These are phyloP conservation scores for Calonectria hongkongensis DNA, from an alignment of 2,329 filamentous ascomycete genomes.

Conservation along the genomic window DNA sequence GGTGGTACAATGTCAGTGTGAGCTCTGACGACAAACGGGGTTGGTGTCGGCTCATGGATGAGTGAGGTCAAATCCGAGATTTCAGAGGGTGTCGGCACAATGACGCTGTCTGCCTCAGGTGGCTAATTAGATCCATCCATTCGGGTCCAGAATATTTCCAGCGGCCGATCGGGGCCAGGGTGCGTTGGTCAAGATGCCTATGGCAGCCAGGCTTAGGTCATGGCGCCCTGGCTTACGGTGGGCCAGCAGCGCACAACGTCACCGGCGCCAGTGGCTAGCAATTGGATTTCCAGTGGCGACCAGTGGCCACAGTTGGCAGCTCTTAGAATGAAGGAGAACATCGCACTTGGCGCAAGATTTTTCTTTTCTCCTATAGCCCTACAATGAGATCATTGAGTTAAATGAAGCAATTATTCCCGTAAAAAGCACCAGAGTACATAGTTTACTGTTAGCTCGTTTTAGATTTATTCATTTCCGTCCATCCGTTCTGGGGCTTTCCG, in stretches of 20 bases:
- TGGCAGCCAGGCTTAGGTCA: slow-evolving; percentile 25
- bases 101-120: slow-evolving; percentile 47
- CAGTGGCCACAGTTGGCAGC: slow-evolving; percentile 27
- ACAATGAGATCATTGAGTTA: neutral
- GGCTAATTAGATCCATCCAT: slow-evolving; percentile 35
- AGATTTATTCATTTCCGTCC: slow-evolving; percentile 18
- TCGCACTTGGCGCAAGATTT: neutral
- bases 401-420: neutral
- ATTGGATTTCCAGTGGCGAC: slow-evolving; percentile 30
- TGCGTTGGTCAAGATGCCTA: slow-evolving; percentile 26
- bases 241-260: slow-evolving; percentile 38
- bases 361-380: neutral
- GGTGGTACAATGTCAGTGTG: slow-evolving; percentile 40
- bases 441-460: neutral
- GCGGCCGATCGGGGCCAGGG: slow-evolving; percentile 39
- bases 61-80: slow-evolving; percentile 45
- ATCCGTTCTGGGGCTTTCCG: neutral
- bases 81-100: slow-evolving; percentile 49
- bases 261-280: slow-evolving; percentile 20
- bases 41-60: slow-evolving; percentile 37
- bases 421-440: neutral
- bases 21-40: slow-evolving; percentile 31
- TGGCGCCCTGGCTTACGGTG: slow-evolving; percentile 30
- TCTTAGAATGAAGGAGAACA: neutral
- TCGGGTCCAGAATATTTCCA: slow-evolving; percentile 43